Evolutionary conservation across 306 rosid genomes (phyloP).

Genomic region (Gastrolobium bilobum): DNA sequence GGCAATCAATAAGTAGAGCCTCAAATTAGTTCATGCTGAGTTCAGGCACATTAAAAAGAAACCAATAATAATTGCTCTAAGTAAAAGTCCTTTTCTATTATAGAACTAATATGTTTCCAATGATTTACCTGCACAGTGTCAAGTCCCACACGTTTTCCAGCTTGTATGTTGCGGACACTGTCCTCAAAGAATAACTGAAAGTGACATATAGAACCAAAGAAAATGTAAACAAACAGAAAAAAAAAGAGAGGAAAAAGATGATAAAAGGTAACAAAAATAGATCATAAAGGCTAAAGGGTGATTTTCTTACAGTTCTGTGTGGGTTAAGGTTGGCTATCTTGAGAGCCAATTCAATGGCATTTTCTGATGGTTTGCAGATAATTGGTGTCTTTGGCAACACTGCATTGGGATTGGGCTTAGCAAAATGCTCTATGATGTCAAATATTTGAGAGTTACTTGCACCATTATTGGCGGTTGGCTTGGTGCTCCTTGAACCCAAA

Average conservation of each 20-base stretch:
- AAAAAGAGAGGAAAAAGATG: neutral
- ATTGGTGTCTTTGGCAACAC: constrained; percentile 87
- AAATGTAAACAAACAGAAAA: neutral
- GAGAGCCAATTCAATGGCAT: constrained; percentile 82
- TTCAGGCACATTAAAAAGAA: neutral
- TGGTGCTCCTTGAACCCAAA: constrained; percentile 59
- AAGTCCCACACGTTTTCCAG: constrained; percentile 92
- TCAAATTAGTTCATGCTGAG: constrained; percentile 30
- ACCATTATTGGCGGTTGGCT: constrained; percentile 34
- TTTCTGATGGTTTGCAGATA: constrained; percentile 86
- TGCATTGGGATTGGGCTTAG: constrained; percentile 57
- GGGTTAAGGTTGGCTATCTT: constrained; percentile 81
- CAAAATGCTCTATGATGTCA: constrained; percentile 83
- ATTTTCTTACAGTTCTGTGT: constrained; percentile 84
- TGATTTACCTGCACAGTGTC: constrained; percentile 87
- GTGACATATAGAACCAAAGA: neutral
- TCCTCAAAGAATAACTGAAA: constrained; percentile 95
- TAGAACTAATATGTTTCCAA: constrained; percentile 37
- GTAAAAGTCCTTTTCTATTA: neutral
- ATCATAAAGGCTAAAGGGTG: neutral
- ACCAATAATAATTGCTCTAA: constrained; percentile 31
- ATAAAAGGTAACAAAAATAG: neutral
- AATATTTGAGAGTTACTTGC: constrained; percentile 57
- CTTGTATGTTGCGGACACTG: constrained; percentile 89
- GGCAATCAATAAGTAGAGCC: constrained; percentile 26